A percentile compares a stretch with the other conserved stretches of the same genome.
Evolutionary conservation across 768 basidiomycete genomes (phyloP).

Genomic region (Agrocybe chaxingu): DNA sequence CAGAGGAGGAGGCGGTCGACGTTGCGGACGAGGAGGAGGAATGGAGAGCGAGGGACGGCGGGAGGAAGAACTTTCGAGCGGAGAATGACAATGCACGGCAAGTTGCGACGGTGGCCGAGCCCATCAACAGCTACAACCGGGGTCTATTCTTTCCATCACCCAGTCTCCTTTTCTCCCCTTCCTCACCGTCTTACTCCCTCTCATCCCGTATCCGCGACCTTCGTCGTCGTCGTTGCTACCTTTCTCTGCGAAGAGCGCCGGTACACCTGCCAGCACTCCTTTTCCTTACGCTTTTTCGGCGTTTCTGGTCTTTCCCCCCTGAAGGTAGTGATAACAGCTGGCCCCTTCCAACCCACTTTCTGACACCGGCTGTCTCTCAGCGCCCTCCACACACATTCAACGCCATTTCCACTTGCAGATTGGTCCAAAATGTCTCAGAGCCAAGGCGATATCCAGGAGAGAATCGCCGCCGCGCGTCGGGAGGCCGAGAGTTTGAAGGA

Average conservation of each 20-base stretch:
- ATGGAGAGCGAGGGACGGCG: background rate
- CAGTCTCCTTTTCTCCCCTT: conserved; percentile 17
- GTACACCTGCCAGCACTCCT: background rate
- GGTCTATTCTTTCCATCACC: conserved; percentile 17
- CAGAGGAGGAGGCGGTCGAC: background rate
- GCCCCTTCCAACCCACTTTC: conserved; percentile 12
- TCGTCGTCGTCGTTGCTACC: conserved; percentile 11
- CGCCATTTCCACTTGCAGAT: background rate
- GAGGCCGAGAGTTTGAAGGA: conserved; percentile 98
- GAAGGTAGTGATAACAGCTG: conserved; percentile 16
- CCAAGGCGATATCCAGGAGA: conserved; percentile 83
- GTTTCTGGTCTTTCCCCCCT: conserved; percentile 10
- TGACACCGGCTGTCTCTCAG: conserved; percentile 11
- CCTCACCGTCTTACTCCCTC: conserved; percentile 18
- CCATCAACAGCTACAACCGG: conserved; percentile 24
- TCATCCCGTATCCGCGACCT: conserved; percentile 10
- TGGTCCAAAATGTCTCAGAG: conserved; percentile 62
- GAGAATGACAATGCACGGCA: conserved; percentile 11
- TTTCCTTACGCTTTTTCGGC: conserved; percentile 21
- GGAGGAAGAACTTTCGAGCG: too few species aligned
- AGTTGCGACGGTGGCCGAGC: conserved; percentile 19
- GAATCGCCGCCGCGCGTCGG: conserved; percentile 93
- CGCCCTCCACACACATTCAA: background rate
- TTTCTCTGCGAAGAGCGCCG: too few species aligned
- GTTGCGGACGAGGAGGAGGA: background rate